Evolutionary conservation across 1,139 yeast species (phyloP), one percentile per base, ranked within the genome.

Genomic region (Hyphopichia fennica): DNA sequence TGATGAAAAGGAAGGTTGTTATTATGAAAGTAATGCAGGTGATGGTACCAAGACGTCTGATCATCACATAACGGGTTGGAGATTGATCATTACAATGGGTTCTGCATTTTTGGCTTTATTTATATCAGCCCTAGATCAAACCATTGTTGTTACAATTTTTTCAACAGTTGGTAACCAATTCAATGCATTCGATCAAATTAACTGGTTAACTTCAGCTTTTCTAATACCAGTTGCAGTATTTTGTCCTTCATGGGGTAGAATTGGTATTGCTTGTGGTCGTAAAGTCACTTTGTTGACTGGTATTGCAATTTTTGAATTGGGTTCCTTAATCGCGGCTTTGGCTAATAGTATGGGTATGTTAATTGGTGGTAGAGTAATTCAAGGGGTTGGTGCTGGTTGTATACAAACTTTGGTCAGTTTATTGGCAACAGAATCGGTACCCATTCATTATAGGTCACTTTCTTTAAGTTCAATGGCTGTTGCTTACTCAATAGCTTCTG

Each of bases 381-480:
- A 84, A 41, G 95, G 95, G 41, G 56, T 81, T 37, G 95, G 93
- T 14, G 90, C 85, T 7, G 86, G 88, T 31, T 87, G 87, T 10
- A 73, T 84, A 35, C 81, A 79, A 50, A 70, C 83, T 1, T 65
- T 83, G 66, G 79, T 77, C 9, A 69, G 76, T 45, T 77, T 84
- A 29, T 77, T 84, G 38, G 65, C 79, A 16, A 74, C 85, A 3
- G 64, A 84, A 49, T 60, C 80, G 11, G 82, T 82, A 0, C 81
- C 86, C 1, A 75, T 83, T 10, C 65, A 75, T 14, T 71, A 71
- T 50, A 65, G 91, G 38, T 75, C 87, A 0, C 52, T 79, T 32
- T 45, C 56, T 8, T 47, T 58, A 38, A 47, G 57, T 16, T 36
- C 54, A 28, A 47, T 57, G 35, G 62, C 57, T 1, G 41, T 56